Base-by-base conservation (phyloP, 176 grass and related monocot genomes). In the Phoenix dactylifera region DNA sequence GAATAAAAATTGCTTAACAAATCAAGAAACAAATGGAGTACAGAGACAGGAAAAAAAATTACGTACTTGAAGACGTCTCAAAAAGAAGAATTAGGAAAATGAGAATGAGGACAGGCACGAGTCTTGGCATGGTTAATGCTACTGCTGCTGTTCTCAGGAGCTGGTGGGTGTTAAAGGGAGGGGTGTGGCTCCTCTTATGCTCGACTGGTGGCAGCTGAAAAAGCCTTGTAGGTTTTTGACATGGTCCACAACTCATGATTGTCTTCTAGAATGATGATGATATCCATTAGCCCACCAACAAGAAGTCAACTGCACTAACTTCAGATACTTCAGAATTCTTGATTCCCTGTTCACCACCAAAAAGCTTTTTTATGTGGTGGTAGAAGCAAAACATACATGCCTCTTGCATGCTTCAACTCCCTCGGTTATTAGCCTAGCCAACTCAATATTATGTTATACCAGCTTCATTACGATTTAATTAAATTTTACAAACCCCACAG, bases 301-400 rank as follows among this genome's bases (percentile, higher is more conserved):
- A 56, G 44, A 89, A 64, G 82, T 85, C 82, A 89, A 89, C 81
- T 79, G 50, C 63, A 89, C 54, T 75, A 68, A 50, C n/a, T 72
- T 61, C 58, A 69, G 67, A 49, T 70, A 70, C 63, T 82, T 72
- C 22, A 69, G 22, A 75, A 85, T 51, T 65, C 59, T 18, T n/a
- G 7, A 15, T 52, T 72, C 52, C 60, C 58, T 84, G 65, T 71
- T 76, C 32, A 80, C 64, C 57, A 58, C 79, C 65, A 44, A 22
- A 67, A 71, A 50, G 23, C 24, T 22, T 9, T 3, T 71, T 28
- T 16, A 57, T 7, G 28, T 3, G 29, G 18, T 67, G 24, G 10
- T 72, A 72, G 63, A 53, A 44, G 35, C 15, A 64, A 73, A 61
- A 7, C 26, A 61, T 35, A 52, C 18, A 50, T 26, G 28, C 24